Percentiles rank a stretch among this genome's conserved stretches.
Evolutionary conservation across 805 yeast genomes (phyloP).

Genomic region (Lipomyces orientalis): DNA sequence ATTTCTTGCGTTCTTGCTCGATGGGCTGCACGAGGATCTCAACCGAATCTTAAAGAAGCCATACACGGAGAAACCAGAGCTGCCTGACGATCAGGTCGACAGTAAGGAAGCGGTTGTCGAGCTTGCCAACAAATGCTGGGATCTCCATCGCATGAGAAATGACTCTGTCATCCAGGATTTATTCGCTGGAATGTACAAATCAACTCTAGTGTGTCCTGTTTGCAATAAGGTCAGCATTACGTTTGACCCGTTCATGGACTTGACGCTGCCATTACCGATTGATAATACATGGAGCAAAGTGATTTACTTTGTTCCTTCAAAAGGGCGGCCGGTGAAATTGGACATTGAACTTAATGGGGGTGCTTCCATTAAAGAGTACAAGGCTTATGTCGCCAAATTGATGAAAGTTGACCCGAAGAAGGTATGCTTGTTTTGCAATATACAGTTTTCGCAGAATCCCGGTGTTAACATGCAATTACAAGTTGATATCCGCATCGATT

Average conservation of each 20-base stretch:
- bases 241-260: slow-evolving; percentile 90
- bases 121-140: slow-evolving; percentile 81
- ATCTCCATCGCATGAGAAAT: slow-evolving; percentile 75
- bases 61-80: slow-evolving; percentile 84
- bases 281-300: slow-evolving; percentile 72
- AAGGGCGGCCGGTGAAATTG: slow-evolving; percentile 55
- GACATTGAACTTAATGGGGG: slow-evolving; percentile 77
- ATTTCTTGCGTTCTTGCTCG: slow-evolving; percentile 82
- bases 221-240: slow-evolving; percentile 83
- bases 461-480: neutral
- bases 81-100: slow-evolving; percentile 61
- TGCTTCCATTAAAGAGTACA: slow-evolving; percentile 66
- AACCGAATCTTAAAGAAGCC: slow-evolving; percentile 85
- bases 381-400: slow-evolving; percentile 62
- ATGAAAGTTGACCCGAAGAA: slow-evolving; percentile 45
- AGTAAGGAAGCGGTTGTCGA: slow-evolving; percentile 56
- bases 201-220: slow-evolving; percentile 85
- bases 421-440: neutral
- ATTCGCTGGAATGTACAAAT: slow-evolving; percentile 89
- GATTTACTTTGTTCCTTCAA: slow-evolving; percentile 66
- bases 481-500: slow-evolving; percentile 61
- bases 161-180: slow-evolving; percentile 84
- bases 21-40: slow-evolving; percentile 90
- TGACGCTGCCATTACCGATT: slow-evolving; percentile 87
- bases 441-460: neutral